These are phyloP conservation scores for Penicillium robsamsonii DNA, from an alignment of 495 filamentous ascomycete genomes.

Conservation along the genomic window DNA sequence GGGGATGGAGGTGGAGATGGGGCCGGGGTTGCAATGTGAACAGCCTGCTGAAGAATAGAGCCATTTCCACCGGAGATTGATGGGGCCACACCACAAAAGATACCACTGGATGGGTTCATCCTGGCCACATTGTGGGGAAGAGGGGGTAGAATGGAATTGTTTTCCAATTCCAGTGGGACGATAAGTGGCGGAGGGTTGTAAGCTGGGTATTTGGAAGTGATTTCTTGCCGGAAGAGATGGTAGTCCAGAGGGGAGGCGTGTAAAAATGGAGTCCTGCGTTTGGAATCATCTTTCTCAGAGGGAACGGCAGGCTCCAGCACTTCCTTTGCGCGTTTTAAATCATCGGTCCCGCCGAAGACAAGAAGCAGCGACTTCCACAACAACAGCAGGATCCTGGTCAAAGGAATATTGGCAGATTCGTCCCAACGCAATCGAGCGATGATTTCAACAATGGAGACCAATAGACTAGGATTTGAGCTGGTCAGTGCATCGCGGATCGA, in stretches of 20 bases:
- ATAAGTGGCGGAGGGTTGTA: constrained; percentile 84
- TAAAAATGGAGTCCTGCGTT: constrained; percentile 57
- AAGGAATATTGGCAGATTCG: constrained; percentile 63
- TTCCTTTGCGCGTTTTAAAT: constrained; percentile 71
- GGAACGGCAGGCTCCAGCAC: constrained; percentile 42
- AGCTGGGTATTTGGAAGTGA: constrained; percentile 97
- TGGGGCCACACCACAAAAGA: constrained; percentile 45
- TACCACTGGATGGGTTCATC: constrained; percentile 34
- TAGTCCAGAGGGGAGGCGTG: constrained; percentile 94
- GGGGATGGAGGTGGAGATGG: constrained; percentile 97
- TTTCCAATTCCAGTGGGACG: constrained; percentile 83
- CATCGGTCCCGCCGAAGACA: constrained; percentile 71
- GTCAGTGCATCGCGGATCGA: constrained; percentile 39
- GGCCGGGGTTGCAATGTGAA: constrained; percentile 95
- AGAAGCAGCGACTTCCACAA: constrained; percentile 91
- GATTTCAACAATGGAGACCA: constrained; percentile 71
- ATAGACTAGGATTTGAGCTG: constrained; percentile 61
- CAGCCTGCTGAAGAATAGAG: constrained; percentile 91
- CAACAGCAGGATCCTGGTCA: constrained; percentile 69
- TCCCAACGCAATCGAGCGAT: constrained; percentile 85
- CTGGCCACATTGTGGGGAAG: constrained; percentile 71
- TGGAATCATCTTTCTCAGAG: constrained; percentile 32
- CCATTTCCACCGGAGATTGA: constrained; percentile 49
- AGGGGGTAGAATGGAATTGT: constrained; percentile 85
- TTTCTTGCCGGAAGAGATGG: constrained; percentile 92